These are phyloP conservation scores for Zygosaccharomyces rouxii DNA, from an alignment of 805 yeast genomes.

Conservation along the genomic window DNA sequence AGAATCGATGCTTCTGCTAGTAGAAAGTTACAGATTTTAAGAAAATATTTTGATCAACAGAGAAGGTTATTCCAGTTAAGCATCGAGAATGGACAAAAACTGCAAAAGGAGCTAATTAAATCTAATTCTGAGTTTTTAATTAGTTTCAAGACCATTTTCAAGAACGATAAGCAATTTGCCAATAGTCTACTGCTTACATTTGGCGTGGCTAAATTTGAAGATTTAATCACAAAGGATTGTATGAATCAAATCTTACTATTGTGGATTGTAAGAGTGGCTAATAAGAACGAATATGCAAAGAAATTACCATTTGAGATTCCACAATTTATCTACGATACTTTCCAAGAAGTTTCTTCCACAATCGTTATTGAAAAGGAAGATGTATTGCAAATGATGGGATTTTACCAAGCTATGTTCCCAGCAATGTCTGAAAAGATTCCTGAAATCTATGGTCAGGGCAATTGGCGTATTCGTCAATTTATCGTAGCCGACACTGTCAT, in stretches of 20 bases:
- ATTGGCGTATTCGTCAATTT: slow-evolving; percentile 41
- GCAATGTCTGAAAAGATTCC: slow-evolving; percentile 47
- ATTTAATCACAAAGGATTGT: slow-evolving; percentile 44
- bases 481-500: slow-evolving; percentile 48
- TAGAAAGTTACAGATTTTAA: slow-evolving; percentile 34
- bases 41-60: slow-evolving; percentile 48
- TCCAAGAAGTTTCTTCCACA: slow-evolving; percentile 36
- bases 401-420: slow-evolving; percentile 53
- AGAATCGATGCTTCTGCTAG: slow-evolving; percentile 27
- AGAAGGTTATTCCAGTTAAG: slow-evolving; percentile 42
- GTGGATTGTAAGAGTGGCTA: slow-evolving; percentile 59
- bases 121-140: slow-evolving; percentile 36
- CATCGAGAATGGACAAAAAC: slow-evolving; percentile 36
- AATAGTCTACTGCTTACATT: slow-evolving; percentile 52
- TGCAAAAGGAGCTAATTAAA: slow-evolving; percentile 42
- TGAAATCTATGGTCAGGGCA: slow-evolving; percentile 49
- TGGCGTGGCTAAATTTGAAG: slow-evolving; percentile 54
- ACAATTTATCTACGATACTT: slow-evolving; percentile 44
- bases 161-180: slow-evolving; percentile 49
- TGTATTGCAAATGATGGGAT: slow-evolving; percentile 47
- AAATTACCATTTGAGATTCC: slow-evolving; percentile 39
- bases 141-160: slow-evolving; percentile 55
- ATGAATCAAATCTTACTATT: slow-evolving; percentile 57
- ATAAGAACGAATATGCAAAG: slow-evolving; percentile 36
- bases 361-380: slow-evolving; percentile 47